Conservation (phyloP, 2,329 filamentous ascomycete genomes). For the Calonectria crousiana region DNA sequence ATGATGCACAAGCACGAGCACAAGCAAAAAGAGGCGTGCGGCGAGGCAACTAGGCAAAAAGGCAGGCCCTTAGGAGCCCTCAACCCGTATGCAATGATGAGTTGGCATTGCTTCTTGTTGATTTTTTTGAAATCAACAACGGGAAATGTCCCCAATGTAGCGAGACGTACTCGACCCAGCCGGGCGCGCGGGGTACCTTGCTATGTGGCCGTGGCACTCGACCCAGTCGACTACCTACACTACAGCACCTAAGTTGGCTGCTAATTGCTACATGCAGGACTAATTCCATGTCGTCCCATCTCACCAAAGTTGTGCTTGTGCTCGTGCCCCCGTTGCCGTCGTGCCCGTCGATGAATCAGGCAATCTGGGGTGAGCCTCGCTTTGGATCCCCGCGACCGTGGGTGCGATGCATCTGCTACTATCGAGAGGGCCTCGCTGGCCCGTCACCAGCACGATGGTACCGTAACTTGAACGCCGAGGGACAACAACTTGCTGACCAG, state of each 20-base stretch:
- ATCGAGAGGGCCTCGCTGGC: slow-evolving; percentile 9
- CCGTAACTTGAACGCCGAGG: slow-evolving; percentile 10
- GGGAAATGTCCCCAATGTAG: slow-evolving; percentile 36
- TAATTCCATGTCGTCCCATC: slow-evolving; percentile 13
- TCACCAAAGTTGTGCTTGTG: neutral
- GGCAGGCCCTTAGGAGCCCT: slow-evolving; percentile 45
- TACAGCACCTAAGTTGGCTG: slow-evolving; percentile 10
- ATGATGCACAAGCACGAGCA: slow-evolving; percentile 9
- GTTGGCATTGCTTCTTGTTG: slow-evolving; percentile 75
- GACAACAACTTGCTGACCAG: slow-evolving; percentile 22
- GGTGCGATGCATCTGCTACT: slow-evolving; percentile 6
- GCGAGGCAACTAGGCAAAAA: slow-evolving; percentile 41
- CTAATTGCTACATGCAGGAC: slow-evolving; percentile 9
- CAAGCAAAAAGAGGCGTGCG: slow-evolving; percentile 36
- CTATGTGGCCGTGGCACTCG: slow-evolving; percentile 17
- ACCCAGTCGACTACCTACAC: slow-evolving; percentile 14
- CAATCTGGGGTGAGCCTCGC: slow-evolving; percentile 5
- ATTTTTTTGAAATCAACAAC: slow-evolving; percentile 60
- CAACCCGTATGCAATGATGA: slow-evolving; percentile 79
- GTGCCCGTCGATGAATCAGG: slow-evolving; percentile 16
- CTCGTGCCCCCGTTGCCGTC: neutral
- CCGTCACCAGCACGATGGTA: slow-evolving; percentile 10
- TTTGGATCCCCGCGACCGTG: neutral
- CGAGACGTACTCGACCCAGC: slow-evolving; percentile 33
- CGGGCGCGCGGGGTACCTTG: slow-evolving; percentile 39